A percentile compares a stretch with the other conserved stretches of the same genome.
Evolutionary conservation across 2,329 filamentous ascomycete species (phyloP).

Genomic region (Hortaea sp.): DNA sequence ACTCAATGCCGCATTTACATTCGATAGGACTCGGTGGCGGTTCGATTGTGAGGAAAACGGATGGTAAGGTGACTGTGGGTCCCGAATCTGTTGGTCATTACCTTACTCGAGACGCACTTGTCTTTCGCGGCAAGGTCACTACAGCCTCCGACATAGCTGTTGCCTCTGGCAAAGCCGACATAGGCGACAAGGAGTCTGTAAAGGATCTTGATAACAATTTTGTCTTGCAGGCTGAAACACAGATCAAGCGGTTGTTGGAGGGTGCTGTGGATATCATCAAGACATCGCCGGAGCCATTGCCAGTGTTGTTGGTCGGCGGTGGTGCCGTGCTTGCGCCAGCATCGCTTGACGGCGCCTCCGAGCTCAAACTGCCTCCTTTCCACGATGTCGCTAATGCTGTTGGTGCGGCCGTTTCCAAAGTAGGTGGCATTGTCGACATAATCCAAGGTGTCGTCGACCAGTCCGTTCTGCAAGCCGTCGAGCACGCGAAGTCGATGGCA

Average conservation of each 20-base stretch:
- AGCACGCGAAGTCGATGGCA: conserved; percentile 28
- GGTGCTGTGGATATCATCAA: conserved; percentile 47
- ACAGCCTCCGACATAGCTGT: conserved; percentile 47
- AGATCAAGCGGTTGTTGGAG: conserved; percentile 41
- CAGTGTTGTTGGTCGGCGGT: conserved; percentile 48
- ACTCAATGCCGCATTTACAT: conserved; percentile 37
- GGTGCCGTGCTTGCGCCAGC: conserved; percentile 44
- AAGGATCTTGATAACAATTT: conserved; percentile 6
- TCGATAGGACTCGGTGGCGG: conserved; percentile 50
- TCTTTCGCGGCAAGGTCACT: conserved; percentile 45
- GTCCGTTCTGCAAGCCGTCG: conserved; percentile 28
- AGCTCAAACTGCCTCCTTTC: conserved; percentile 42
- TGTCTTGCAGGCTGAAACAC: conserved; percentile 19
- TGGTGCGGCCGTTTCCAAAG: conserved; percentile 49
- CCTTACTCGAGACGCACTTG: conserved; percentile 37
- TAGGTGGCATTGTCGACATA: conserved; percentile 43
- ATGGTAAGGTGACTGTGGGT: conserved; percentile 37
- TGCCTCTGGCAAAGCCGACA: conserved; percentile 16
- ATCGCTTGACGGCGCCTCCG: conserved; percentile 39
- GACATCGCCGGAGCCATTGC: conserved; percentile 42
- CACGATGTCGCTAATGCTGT: conserved; percentile 51
- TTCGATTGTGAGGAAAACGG: conserved; percentile 29
- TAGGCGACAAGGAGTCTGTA: conserved; percentile 17
- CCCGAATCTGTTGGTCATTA: conserved; percentile 47
- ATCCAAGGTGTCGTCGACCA: conserved; percentile 38